Base-by-base conservation (phyloP, 1,284 basidiomycete genomes). In the Cryptococcus sp. region DNA sequence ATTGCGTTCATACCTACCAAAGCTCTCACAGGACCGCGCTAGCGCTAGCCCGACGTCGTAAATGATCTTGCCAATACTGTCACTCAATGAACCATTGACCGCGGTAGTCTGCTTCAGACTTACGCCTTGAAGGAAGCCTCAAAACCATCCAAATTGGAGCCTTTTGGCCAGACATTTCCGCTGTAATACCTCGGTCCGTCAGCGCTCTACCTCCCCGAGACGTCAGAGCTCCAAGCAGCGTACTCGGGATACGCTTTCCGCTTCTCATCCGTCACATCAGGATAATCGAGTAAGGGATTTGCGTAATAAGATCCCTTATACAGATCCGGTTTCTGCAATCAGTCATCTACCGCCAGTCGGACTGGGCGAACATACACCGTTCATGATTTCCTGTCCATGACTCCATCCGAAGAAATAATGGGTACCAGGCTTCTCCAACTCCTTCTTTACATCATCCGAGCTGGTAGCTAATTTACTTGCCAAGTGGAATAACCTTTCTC, bases 311-410 rank as follows among this genome's bases (percentile, higher is more conserved):
- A 90, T 2, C 91, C 92, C 71, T 96, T 94, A 57, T 91, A 78
- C 1, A 80, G 79, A 72, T 94, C 91, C 9, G 73, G 67, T 14
- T 59, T 56, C 71, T 73, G 50, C n/a, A n/a, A 14, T 25, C 19
- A 0, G 18, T 43, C 41, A 43, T 7, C 21, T 9, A 4, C 21
- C 41, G 19, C 23, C 7, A 7, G 41, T 19, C 7, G 9, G 5
- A 5, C 10, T 7, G 21, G 21, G n/a, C 16, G 41, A 22, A 23
- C 73, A 60, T 60, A 86, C 88, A 81, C 91, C 91, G 63, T 94
- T 94, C 91, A 94, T 94, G 37, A 92, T 83, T 79, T 96, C 91
- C 80, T 93, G 93, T 48, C 91, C 91, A 73, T 91, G 87, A 40
- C 86, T 88, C 91, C 91, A 96, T 19, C 91, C 91, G 71, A 91